Evolutionary conservation across 768 basidiomycete species (phyloP), one percentile per base, ranked within the genome.

Genomic region (Mycena haematopus): DNA sequence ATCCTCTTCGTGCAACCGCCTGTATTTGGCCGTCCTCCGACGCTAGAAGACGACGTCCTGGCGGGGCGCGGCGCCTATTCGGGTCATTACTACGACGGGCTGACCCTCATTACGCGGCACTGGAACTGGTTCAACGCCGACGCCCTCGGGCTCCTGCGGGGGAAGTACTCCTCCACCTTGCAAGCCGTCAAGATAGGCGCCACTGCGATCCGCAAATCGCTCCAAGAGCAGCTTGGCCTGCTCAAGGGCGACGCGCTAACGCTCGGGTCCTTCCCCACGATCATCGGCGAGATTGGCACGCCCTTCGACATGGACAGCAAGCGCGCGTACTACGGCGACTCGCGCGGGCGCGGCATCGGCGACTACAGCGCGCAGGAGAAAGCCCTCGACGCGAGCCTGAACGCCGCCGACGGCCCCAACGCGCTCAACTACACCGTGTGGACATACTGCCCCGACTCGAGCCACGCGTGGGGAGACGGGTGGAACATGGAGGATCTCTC

Each of bases 401-500:
- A 91, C 65, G 91, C 83, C 6, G 81, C 85, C 24, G 95, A 97
- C 72, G 95, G 93, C 0, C 72, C 76, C 11, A 93, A 93, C 67
- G 82, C 74, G 36, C 74, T 96, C 61, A 93, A 82, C 68, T 96
- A 86, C 74, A 95, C 94, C 49, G 77, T 93, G 10, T 97, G 95
- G 95, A 91, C 88, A 35, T 97, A 96, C 72, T 90, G 90, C 62
- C 79, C 91, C 0, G 92, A 96, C 68, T 89, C 88, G 70, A 81
- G 80, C 25, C 93, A 98, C 71, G 79, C 85, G 71, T 97, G 92
- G 93, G 95, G 96, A 15, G 96, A 99, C 75, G 89, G 89, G 1
- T 99, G 96, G 96, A 96, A 98, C 73, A 86, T 92, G 76, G 96
- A 99, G 77, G 96, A 99, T 77, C 74, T 99, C 61, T 94, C 92